A percentile compares a stretch with the other conserved stretches of the same genome.
Conservation (phyloP, 106 monocot genomes). For the Platanthera zijinensis region DNA sequence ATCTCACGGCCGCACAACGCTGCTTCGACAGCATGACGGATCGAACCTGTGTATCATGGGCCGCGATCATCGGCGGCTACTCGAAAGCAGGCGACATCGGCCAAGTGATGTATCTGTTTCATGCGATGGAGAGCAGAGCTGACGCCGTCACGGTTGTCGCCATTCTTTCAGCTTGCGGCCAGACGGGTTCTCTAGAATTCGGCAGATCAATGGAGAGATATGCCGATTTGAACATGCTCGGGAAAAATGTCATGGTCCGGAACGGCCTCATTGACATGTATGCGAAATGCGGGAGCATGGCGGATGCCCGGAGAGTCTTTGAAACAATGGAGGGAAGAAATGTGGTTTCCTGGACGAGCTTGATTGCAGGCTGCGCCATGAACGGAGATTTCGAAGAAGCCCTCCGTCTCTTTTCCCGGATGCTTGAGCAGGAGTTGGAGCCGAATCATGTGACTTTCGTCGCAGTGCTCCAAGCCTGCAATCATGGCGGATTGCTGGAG, state of each 20-base stretch:
- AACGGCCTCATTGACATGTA: constrained; percentile 42
- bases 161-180: constrained; percentile 32
- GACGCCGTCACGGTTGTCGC: constrained; percentile 27
- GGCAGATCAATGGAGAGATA: constrained; percentile 25
- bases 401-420: constrained; percentile 24
- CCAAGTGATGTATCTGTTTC: constrained; percentile 17
- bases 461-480: constrained; percentile 35
- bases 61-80: constrained; percentile 23
- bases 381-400: constrained; percentile 24
- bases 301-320: constrained; percentile 23
- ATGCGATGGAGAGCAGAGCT: constrained; percentile 27
- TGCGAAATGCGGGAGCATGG: constrained; percentile 30
- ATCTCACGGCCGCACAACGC: constrained; percentile 14
- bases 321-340: constrained; percentile 20
- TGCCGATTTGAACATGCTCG: constrained; percentile 12
- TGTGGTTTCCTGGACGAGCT: constrained; percentile 35
- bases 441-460: constrained; percentile 41
- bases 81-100: constrained; percentile 15
- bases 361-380: constrained; percentile 33
- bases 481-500: constrained; percentile 35
- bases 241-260: constrained; percentile 10
- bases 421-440: constrained; percentile 12
- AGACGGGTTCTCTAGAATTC: constrained; percentile 23
- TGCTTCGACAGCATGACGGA: constrained; percentile 19
- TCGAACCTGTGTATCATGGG: constrained; percentile 32